phyloP scores from a whole-genome alignment of 2,329 filamentous ascomycete genomes.

The Fusarium succisae region DNA sequence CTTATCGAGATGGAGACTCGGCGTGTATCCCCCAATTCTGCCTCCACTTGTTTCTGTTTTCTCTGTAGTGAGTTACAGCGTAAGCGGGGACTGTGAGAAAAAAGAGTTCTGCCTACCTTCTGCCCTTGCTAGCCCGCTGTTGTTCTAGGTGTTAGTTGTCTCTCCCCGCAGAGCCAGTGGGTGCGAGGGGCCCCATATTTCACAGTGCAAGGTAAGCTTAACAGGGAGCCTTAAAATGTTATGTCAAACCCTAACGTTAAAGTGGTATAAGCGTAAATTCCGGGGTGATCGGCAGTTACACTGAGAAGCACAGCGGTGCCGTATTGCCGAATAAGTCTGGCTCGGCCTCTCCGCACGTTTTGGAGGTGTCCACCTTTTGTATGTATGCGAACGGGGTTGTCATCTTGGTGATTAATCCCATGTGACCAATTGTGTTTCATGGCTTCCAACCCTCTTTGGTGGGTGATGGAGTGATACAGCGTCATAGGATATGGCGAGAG shows the following conservation, averaged over 20 bases:
- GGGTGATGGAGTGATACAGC: conserved; percentile 1
- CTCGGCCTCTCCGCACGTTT: conserved; percentile 33
- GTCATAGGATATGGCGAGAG: not conserved
- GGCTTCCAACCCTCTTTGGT: not conserved
- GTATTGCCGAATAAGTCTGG: conserved; percentile 28
- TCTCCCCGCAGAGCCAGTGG: not conserved
- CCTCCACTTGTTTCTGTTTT: not conserved
- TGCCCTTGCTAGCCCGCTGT: not conserved
- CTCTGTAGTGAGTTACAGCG: not conserved
- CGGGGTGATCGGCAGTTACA: conserved; percentile 23
- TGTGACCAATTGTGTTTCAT: conserved; percentile 9
- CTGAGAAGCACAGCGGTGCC: conserved; percentile 21
- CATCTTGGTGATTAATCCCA: not conserved
- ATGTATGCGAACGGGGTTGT: not conserved
- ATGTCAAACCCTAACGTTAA: conserved; percentile 18
- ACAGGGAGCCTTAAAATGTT: conserved; percentile 13
- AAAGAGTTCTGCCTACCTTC: not conserved
- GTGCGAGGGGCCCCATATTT: conserved; percentile 13
- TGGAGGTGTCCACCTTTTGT: conserved; percentile 1
- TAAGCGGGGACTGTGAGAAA: not conserved
- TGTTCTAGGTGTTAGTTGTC: not conserved
- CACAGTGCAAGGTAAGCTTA: conserved; percentile 28
- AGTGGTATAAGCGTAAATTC: conserved; percentile 24
- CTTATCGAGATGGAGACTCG: not conserved
- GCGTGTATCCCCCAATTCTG: not conserved